Conservation (phyloP, 1,284 basidiomycete species). For the Polyporus tsugae region DNA sequence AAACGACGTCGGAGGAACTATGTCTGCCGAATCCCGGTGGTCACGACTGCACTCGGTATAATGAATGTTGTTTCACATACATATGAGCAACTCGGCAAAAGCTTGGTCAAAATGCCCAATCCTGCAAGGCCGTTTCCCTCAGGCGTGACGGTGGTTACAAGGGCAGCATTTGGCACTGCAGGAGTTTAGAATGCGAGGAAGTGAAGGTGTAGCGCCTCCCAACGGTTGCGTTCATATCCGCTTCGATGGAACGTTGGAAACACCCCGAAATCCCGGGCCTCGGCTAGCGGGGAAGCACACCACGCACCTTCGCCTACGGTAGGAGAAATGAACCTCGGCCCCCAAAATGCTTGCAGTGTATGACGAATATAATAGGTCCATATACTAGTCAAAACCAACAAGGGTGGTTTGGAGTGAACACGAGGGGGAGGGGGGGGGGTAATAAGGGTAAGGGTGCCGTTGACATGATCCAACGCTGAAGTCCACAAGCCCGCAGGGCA, state of each 20-base stretch:
- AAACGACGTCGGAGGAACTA: no score
- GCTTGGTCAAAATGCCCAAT: no score
- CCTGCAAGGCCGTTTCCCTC: not conserved
- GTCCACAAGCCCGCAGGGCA: not conserved
- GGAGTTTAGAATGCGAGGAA: not conserved
- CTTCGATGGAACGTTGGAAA: not conserved
- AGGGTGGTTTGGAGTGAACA: not conserved
- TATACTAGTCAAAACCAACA: constrained; percentile 1
- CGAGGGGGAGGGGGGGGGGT: not conserved
- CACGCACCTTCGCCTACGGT: not conserved
- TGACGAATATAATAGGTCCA: not conserved
- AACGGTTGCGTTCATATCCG: not conserved
- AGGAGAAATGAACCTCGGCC: no score
- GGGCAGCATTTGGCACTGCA: not conserved
- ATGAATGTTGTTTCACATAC: no score
- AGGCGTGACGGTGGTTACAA: not conserved
- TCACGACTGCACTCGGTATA: no score
- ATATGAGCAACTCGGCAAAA: no score
- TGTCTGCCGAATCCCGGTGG: no score
- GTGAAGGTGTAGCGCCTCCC: not conserved
- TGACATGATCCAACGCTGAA: not conserved
- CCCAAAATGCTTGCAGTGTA: not conserved
- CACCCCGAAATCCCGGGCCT: not conserved
- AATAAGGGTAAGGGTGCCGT: not conserved
- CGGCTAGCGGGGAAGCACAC: not conserved